A percentile compares a stretch with the other conserved stretches of the same genome.
Evolutionary conservation across 176 grass and related monocot genomes (phyloP).

Genomic region (Triticum dicoccoides): DNA sequence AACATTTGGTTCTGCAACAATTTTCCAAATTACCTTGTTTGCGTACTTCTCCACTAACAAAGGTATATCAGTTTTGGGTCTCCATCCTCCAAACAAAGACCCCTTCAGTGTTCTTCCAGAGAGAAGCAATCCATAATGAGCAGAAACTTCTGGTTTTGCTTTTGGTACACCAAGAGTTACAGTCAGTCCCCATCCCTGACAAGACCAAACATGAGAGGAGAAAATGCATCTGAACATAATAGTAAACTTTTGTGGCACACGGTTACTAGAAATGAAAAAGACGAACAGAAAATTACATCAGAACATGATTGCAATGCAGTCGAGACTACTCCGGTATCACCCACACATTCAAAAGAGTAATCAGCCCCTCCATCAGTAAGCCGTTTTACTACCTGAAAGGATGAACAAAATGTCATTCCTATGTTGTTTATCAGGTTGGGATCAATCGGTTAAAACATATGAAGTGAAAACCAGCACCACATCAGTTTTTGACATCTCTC

Average conservation of each 20-base stretch:
- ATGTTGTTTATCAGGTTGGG: background rate
- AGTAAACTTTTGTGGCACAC: constrained; percentile 9
- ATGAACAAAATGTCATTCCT: constrained; percentile 8
- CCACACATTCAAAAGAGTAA: constrained; percentile 95
- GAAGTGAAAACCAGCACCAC: background rate
- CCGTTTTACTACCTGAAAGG: constrained; percentile 59
- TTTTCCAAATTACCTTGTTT: constrained; percentile 50
- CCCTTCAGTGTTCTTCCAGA: constrained; percentile 95
- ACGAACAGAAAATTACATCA: constrained; percentile 60
- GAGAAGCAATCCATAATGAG: constrained; percentile 89
- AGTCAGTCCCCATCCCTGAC: constrained; percentile 86
- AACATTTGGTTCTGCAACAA: background rate
- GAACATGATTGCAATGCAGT: constrained; percentile 87
- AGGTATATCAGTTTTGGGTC: constrained; percentile 89
- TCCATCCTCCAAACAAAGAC: constrained; percentile 98
- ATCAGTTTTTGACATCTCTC: background rate
- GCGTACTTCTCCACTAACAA: constrained; percentile 77
- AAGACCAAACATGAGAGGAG: constrained; percentile 15
- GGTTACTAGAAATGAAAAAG: background rate
- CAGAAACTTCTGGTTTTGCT: constrained; percentile 60
- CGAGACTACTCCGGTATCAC: constrained; percentile 73
- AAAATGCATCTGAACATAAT: constrained; percentile 25
- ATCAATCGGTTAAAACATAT: background rate
- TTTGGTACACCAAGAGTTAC: constrained; percentile 96
- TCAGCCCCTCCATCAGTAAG: constrained; percentile 93